phyloP scores from a whole-genome alignment of 768 basidiomycete species.

The Albatrellus ellisii region DNA sequence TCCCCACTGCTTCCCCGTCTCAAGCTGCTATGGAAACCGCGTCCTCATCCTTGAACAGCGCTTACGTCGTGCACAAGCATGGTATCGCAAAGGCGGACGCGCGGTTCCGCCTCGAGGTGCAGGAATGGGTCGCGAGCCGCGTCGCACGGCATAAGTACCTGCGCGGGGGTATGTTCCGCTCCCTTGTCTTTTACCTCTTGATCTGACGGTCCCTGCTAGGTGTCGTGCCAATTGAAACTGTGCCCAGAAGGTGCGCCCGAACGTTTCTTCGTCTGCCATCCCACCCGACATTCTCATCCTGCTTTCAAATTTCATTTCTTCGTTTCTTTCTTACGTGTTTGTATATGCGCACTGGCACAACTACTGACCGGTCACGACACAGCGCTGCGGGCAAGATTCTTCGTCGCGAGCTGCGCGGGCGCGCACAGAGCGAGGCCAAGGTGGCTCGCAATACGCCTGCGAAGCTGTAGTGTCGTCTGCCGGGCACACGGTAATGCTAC shows the following conservation, averaged over 20 bases:
- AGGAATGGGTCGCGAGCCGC: conserved; percentile 51
- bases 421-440: conserved; percentile 39
- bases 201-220: background rate
- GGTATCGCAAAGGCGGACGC: conserved; percentile 22
- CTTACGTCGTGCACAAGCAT: conserved; percentile 44
- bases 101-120: conserved; percentile 33
- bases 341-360: too few relatives aligned
- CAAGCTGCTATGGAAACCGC: background rate
- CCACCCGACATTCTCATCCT: too few relatives aligned
- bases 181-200: background rate
- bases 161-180: conserved; percentile 37
- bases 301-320: too few relatives aligned
- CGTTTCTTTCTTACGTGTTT: too few relatives aligned
- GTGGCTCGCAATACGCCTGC: background rate
- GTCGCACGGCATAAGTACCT: conserved; percentile 69
- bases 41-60: conserved; percentile 24
- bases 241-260: conserved; percentile 52
- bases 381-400: conserved; percentile 86
- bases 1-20: too few relatives aligned
- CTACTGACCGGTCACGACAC: too few relatives aligned
- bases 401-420: conserved; percentile 59
- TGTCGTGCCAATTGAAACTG: conserved; percentile 42
- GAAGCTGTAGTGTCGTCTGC: background rate
- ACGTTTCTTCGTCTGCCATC: background rate
- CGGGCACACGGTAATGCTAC: too few relatives aligned